These are phyloP conservation scores for Puccinia brachypodii DNA, from an alignment of 1,284 basidiomycete species.

Conservation along the genomic window DNA sequence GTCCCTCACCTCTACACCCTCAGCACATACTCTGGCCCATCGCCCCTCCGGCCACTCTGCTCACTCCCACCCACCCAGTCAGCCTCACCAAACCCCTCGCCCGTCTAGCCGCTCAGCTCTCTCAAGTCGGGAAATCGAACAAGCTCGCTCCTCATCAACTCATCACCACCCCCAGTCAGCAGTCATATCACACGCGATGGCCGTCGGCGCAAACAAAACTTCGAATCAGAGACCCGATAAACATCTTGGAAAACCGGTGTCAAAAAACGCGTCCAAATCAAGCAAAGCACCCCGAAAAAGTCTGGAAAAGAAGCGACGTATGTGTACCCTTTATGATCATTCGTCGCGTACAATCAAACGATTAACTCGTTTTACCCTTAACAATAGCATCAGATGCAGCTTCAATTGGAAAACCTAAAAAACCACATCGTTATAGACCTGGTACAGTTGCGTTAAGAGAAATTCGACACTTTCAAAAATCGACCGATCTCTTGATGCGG, in stretches of 20 bases:
- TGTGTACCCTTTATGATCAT: background rate
- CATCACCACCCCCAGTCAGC: background rate
- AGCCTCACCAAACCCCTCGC: no score
- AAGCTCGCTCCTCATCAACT: background rate
- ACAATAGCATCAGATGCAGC: background rate
- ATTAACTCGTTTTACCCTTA: background rate
- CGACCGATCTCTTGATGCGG: conserved; percentile 56
- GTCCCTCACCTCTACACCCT: no score
- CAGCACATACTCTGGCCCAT: no score
- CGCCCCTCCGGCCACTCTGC: no score
- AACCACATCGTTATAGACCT: conserved; percentile 53
- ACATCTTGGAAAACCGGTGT: background rate
- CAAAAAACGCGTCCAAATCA: background rate
- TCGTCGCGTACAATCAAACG: background rate
- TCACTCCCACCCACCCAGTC: no score
- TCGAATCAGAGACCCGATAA: background rate
- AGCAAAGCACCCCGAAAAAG: background rate
- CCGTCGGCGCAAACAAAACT: conserved; percentile 6
- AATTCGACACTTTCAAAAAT: conserved; percentile 55
- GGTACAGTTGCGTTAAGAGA: conserved; percentile 55
- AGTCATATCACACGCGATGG: background rate
- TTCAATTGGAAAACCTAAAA: conserved; percentile 28
- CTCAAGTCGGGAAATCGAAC: no score
- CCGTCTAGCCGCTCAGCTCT: no score
- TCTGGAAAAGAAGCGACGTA: conserved; percentile 4